Percentiles rank a stretch among this genome's conserved stretches.
Conservation (phyloP, 768 basidiomycete genomes). For the Fomitopsis serialis region DNA sequence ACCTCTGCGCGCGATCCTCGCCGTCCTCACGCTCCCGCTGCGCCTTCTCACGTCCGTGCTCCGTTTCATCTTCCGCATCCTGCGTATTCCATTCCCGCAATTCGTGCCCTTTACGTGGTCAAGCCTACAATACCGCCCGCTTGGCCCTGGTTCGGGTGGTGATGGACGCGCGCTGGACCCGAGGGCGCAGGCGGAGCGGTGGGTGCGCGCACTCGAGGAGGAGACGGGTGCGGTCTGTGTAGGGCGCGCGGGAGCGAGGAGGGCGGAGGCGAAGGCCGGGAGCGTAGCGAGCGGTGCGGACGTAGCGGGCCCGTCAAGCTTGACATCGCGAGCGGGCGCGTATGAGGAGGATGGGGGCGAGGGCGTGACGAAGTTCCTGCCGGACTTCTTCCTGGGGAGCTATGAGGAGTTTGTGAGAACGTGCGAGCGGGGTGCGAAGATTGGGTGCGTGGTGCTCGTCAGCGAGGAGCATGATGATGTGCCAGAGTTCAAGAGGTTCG, state of each 20-base stretch:
- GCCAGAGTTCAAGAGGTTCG: conserved; percentile 77
- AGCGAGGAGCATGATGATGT: conserved; percentile 91
- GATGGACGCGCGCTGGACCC: conserved; percentile 12
- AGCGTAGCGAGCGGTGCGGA: conserved; percentile 27
- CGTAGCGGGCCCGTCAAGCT: conserved; percentile 38
- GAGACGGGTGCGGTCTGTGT: conserved; percentile 74
- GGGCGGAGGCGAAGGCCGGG: not conserved
- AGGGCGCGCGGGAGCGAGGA: conserved; percentile 25
- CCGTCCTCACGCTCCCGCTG: conserved; percentile 54
- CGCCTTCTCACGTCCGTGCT: conserved; percentile 54
- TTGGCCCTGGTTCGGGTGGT: conserved; percentile 23
- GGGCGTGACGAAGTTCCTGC: conserved; percentile 49
- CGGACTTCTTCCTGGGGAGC: conserved; percentile 74
- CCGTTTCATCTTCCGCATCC: conserved; percentile 58
- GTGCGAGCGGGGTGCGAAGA: conserved; percentile 64
- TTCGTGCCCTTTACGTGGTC: conserved; percentile 40
- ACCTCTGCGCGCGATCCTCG: conserved; percentile 34
- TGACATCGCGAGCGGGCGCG: conserved; percentile 27
- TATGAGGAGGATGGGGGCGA: conserved; percentile 17
- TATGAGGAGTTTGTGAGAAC: conserved; percentile 76
- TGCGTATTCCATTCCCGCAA: conserved; percentile 61
- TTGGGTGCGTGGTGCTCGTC: conserved; percentile 79
- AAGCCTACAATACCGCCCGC: conserved; percentile 35
- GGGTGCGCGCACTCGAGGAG: conserved; percentile 79
- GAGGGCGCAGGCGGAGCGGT: conserved; percentile 55